Evolutionary conservation across 305 asterid species (phyloP).

Genomic region (Fraxinus albicans): DNA sequence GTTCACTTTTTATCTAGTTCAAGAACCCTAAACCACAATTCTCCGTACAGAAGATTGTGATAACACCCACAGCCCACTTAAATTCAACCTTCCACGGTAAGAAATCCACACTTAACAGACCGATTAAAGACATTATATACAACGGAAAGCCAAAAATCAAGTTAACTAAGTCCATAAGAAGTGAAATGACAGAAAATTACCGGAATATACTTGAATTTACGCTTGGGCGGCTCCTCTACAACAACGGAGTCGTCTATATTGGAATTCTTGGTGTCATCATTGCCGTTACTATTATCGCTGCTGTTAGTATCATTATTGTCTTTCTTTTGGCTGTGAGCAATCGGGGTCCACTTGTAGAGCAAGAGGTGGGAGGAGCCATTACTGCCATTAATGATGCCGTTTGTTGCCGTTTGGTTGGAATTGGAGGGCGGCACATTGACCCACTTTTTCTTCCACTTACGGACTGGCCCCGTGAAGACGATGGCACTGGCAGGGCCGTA

Average conservation of each 20-base stretch:
- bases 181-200: slow-evolving; percentile 37
- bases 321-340: slow-evolving; percentile 39
- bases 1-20: background rate
- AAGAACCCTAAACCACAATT: slow-evolving; percentile 15
- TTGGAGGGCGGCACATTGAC: slow-evolving; percentile 56
- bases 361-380: slow-evolving; percentile 62
- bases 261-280: slow-evolving; percentile 44
- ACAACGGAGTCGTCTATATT: slow-evolving; percentile 45
- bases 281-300: slow-evolving; percentile 30
- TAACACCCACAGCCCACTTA: slow-evolving; percentile 9
- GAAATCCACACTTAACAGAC: background rate
- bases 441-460: slow-evolving; percentile 96
- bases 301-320: slow-evolving; percentile 21
- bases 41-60: background rate
- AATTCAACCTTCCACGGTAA: background rate
- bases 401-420: slow-evolving; percentile 42
- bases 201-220: slow-evolving; percentile 86
- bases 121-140: background rate
- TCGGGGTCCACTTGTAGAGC: slow-evolving; percentile 88
- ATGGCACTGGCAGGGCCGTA: slow-evolving; percentile 87
- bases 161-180: slow-evolving; percentile 3
- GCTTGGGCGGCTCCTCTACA: slow-evolving; percentile 64
- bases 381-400: slow-evolving; percentile 34
- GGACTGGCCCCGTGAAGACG: slow-evolving; percentile 89
- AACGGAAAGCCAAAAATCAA: slow-evolving; percentile 1